These are phyloP conservation scores for Bryum argenteum DNA, from an alignment of 225 moss, liverwort and hornwort genomes.

Conservation along the genomic window DNA sequence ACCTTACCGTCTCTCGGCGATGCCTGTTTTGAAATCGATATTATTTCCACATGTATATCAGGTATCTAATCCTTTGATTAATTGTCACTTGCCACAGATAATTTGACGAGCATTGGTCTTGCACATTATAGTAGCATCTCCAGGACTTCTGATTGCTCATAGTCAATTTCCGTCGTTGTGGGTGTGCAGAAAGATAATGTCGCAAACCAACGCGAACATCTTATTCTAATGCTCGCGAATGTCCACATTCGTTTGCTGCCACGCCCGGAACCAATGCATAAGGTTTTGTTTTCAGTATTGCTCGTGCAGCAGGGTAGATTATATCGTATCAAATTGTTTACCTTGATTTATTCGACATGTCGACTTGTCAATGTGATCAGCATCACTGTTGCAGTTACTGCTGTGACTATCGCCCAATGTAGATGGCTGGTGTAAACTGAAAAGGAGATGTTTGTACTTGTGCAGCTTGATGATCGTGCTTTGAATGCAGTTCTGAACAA, in stretches of 20 bases:
- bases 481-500: constrained; percentile 83
- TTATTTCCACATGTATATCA: background rate
- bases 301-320: background rate
- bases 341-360: background rate
- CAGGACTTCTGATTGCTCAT: background rate
- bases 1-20: too few relatives aligned
- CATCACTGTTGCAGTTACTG: background rate
- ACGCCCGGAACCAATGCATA: constrained; percentile 89
- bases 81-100: background rate
- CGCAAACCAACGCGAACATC: constrained; percentile 91
- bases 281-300: constrained; percentile 52
- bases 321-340: background rate
- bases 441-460: background rate
- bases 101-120: background rate
- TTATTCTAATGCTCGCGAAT: constrained; percentile 87
- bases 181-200: constrained; percentile 83
- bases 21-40: too few relatives aligned
- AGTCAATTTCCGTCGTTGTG: background rate
- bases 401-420: background rate
- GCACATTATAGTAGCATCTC: background rate
- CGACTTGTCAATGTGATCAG: background rate
- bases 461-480: constrained; percentile 92
- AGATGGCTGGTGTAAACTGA: background rate
- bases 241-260: constrained; percentile 88
- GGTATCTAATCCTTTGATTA: background rate